phyloP scores from a whole-genome alignment of 2,329 filamentous ascomycete genomes.

The Phyllosticta paracitricarpa region DNA sequence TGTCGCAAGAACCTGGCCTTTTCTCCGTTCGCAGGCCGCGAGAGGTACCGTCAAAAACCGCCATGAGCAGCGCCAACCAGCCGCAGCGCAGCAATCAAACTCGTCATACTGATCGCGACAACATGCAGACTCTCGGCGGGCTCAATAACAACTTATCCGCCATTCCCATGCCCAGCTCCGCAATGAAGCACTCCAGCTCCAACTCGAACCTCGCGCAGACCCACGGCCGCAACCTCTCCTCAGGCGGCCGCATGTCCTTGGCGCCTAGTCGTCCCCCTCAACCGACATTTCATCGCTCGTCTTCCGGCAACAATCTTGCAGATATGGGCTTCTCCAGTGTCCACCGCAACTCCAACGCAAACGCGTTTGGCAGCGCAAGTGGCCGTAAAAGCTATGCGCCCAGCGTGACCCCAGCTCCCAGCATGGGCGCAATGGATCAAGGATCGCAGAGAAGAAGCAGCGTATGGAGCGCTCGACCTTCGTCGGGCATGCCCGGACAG shows the following conservation, averaged over 20 bases:
- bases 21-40: conserved; percentile 88
- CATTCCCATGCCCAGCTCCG: conserved; percentile 83
- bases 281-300: conserved; percentile 75
- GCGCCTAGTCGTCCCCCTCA: conserved; percentile 71
- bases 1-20: conserved; percentile 80
- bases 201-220: conserved; percentile 51
- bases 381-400: conserved; percentile 64
- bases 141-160: conserved; percentile 67
- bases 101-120: conserved; percentile 12
- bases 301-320: conserved; percentile 69
- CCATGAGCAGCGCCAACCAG: conserved; percentile 6
- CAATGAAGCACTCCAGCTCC: conserved; percentile 86
- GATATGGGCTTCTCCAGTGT: conserved; percentile 75
- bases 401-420: conserved; percentile 35
- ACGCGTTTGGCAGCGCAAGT: conserved; percentile 43
- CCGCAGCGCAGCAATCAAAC: conserved; percentile 6
- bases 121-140: conserved; percentile 66
- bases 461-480: conserved; percentile 45
- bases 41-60: conserved; percentile 56
- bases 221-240: conserved; percentile 66
- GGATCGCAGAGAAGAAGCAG: conserved; percentile 64
- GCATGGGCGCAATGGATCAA: conserved; percentile 40
- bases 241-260: conserved; percentile 75
- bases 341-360: conserved; percentile 71
- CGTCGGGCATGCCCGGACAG: conserved; percentile 53